Conservation (phyloP, 768 basidiomycete genomes). For the Mycena galericulata region DNA sequence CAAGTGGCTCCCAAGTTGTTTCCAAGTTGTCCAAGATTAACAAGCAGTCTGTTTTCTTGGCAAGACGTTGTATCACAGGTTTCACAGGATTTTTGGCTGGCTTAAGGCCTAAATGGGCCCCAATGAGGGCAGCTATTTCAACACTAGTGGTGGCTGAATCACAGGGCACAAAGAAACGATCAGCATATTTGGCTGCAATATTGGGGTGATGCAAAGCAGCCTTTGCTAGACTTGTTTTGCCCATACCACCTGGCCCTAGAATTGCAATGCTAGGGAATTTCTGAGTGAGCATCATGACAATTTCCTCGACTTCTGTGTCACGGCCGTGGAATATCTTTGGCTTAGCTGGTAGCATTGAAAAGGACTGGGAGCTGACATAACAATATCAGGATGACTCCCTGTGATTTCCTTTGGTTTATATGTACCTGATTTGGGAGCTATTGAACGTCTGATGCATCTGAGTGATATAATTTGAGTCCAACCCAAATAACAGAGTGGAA, state of each 20-base stretch:
- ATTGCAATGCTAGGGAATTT: background rate
- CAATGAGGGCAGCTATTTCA: constrained; percentile 10
- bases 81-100: background rate
- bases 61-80: background rate
- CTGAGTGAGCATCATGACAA: background rate
- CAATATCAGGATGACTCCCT: background rate
- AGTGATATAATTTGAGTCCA: no score
- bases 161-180: constrained; percentile 23
- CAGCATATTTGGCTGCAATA: background rate
- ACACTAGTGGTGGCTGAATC: background rate
- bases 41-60: background rate
- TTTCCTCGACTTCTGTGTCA: constrained; percentile 1
- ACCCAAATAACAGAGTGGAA: no score
- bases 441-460: no score
- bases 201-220: background rate
- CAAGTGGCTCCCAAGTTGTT: background rate
- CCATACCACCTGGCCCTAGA: constrained; percentile 2
- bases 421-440: no score
- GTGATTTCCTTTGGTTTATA: no score
- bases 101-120: constrained; percentile 11
- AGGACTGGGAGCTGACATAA: background rate
- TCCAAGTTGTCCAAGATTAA: constrained; percentile 11
- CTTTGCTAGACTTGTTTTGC: background rate
- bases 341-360: background rate
- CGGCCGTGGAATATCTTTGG: constrained; percentile 11